These are phyloP conservation scores for Guillardia theta DNA, from an alignment of 78 protist genomes.

Conservation along the genomic window DNA sequence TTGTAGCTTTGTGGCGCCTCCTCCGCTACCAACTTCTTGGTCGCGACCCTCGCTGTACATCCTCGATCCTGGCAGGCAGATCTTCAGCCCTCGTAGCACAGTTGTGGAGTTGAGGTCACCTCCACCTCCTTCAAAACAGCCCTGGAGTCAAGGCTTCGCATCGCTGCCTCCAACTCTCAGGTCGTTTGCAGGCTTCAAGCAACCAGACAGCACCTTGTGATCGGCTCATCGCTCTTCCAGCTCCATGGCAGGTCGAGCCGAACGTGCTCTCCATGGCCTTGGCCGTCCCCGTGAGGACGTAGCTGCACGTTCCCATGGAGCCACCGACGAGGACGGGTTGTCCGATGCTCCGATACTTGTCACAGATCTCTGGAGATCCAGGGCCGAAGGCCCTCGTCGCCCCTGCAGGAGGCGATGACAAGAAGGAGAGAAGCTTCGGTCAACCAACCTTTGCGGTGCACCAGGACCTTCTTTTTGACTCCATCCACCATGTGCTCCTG, in stretches of 20 bases:
- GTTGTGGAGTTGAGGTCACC: not conserved
- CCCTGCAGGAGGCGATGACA: no score
- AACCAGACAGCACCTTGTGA: not conserved
- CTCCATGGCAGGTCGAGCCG: conserved; percentile 94
- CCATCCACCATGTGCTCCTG: conserved; percentile 87
- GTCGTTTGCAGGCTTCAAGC: not conserved
- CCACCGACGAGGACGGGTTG: conserved; percentile 96
- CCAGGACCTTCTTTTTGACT: conserved; percentile 63
- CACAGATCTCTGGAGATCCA: not conserved
- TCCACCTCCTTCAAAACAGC: conserved; percentile 63
- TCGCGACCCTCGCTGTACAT: conserved; percentile 80
- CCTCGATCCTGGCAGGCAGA: conserved; percentile 47
- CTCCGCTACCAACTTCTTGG: conserved; percentile 77
- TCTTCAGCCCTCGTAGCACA: not conserved
- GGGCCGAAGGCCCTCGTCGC: conserved; percentile 93
- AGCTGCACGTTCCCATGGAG: conserved; percentile 86
- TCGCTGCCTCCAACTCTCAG: not conserved
- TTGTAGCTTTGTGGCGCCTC: conserved; percentile 90
- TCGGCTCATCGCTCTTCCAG: conserved; percentile 36
- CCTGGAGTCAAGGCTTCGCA: conserved; percentile 12
- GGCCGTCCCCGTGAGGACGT: conserved; percentile 86
- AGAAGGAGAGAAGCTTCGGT: no score
- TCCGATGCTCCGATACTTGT: conserved; percentile 61
- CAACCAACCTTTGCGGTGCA: conserved; percentile 95
- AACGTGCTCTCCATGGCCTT: conserved; percentile 78